A percentile compares a stretch with the other conserved stretches of the same genome.
These are phyloP conservation scores for Castanea mollissima DNA, from an alignment of 306 rosid genomes.

Conservation along the genomic window DNA sequence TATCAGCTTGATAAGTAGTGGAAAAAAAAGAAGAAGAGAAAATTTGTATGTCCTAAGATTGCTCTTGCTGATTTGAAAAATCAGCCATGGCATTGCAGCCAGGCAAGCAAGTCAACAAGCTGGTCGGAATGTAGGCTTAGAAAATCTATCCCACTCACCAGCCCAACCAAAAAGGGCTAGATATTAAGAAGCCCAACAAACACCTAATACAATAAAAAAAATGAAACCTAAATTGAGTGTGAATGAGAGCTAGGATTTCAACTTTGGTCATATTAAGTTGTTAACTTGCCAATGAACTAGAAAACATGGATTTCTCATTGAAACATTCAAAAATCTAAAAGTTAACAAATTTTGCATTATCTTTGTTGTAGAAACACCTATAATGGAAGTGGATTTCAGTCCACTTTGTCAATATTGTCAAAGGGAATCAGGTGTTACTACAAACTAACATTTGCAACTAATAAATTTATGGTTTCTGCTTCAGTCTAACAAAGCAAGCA, in stretches of 20 bases:
- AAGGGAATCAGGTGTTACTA: constrained; percentile 41
- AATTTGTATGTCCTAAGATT: no score
- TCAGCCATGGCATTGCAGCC: no score
- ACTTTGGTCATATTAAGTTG: neutral
- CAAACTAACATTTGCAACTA: constrained; percentile 33
- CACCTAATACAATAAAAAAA: neutral
- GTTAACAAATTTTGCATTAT: neutral
- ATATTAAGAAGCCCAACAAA: neutral
- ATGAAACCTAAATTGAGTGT: neutral
- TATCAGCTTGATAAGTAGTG: no score
- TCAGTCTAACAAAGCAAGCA: constrained; percentile 45
- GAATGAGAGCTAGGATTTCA: no score
- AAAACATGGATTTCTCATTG: neutral
- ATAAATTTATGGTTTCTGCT: constrained; percentile 23
- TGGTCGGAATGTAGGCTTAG: no score
- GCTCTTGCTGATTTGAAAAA: no score
- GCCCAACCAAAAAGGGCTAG: no score
- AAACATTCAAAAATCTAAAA: neutral
- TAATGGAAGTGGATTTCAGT: neutral
- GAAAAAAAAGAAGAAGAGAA: no score
- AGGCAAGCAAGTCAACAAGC: no score
- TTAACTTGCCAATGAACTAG: neutral
- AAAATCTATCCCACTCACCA: no score
- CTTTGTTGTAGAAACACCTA: constrained; percentile 17
- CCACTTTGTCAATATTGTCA: neutral